phyloP scores from a whole-genome alignment of 495 filamentous ascomycete genomes.

The Daldinia concentrica region DNA sequence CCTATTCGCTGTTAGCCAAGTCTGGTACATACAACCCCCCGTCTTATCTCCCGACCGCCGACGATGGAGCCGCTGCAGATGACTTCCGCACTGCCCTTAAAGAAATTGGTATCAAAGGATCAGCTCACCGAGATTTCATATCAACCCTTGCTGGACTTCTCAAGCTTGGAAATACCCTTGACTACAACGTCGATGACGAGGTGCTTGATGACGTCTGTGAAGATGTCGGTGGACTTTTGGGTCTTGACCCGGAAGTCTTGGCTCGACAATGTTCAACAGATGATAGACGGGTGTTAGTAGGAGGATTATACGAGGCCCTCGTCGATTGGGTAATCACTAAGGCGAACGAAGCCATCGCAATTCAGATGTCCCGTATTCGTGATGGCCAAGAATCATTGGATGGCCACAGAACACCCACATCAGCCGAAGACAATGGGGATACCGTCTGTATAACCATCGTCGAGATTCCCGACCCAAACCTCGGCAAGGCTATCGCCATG shows the following conservation, averaged over 20 bases:
- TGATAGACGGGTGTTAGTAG: slow-evolving; percentile 83
- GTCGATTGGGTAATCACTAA: slow-evolving; percentile 93
- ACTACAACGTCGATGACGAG: slow-evolving; percentile 86
- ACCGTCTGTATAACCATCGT: slow-evolving; percentile 89
- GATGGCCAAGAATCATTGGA: slow-evolving; percentile 72
- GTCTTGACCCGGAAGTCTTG: slow-evolving; percentile 86
- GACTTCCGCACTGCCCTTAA: slow-evolving; percentile 87
- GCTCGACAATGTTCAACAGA: slow-evolving; percentile 79
- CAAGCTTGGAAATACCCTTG: slow-evolving; percentile 89
- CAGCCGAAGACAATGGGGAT: slow-evolving; percentile 75
- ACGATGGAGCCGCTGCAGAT: slow-evolving; percentile 92
- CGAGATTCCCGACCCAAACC: slow-evolving; percentile 79
- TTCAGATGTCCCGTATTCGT: slow-evolving; percentile 70
- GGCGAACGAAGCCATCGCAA: slow-evolving; percentile 86
- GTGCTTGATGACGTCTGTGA: slow-evolving; percentile 87
- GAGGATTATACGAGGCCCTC: slow-evolving; percentile 89
- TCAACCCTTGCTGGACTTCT: slow-evolving; percentile 85
- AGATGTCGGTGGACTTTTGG: slow-evolving; percentile 86
- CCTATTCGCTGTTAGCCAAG: slow-evolving; percentile 79
- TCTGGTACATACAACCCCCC: slow-evolving; percentile 90
- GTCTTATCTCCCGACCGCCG: slow-evolving; percentile 88
- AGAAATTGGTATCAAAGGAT: slow-evolving; percentile 90
- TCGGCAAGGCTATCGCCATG: slow-evolving; percentile 87
- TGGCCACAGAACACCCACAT: slow-evolving; percentile 66
- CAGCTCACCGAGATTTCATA: slow-evolving; percentile 78